A percentile compares a stretch with the other conserved stretches of the same genome.
Evolutionary conservation across 106 monocot genomes (phyloP).

Genomic region (Amphibolis antarctica): DNA sequence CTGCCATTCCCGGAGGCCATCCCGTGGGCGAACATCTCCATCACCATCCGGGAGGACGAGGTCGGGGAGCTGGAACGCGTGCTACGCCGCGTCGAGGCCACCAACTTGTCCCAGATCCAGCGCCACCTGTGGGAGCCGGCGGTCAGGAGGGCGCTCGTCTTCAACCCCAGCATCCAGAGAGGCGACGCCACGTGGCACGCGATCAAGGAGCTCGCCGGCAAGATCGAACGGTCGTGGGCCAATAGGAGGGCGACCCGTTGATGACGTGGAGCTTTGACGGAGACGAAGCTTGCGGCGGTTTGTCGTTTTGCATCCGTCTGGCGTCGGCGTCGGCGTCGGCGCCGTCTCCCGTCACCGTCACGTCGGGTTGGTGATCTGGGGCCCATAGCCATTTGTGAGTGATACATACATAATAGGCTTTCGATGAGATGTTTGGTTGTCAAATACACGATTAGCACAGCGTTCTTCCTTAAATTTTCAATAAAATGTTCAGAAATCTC

Average conservation of each 20-base stretch:
- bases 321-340: no score
- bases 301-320: no score
- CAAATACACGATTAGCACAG: no score
- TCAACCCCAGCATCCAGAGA: constrained; percentile 26
- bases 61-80: constrained; percentile 40
- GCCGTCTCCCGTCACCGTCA: no score
- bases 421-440: no score
- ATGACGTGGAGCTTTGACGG: no score
- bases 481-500: no score
- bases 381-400: no score
- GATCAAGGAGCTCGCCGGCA: constrained; percentile 29
- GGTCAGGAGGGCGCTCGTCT: constrained; percentile 46
- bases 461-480: no score
- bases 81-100: constrained; percentile 57
- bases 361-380: no score
- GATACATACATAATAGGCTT: no score
- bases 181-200: constrained; percentile 96
- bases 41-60: constrained; percentile 58
- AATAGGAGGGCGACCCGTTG: neutral
- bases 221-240: constrained; percentile 30
- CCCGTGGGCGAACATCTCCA: constrained; percentile 64
- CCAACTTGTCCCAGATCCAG: constrained; percentile 67
- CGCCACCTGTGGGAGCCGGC: constrained; percentile 65
- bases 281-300: no score
- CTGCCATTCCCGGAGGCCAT: constrained; percentile 56